Base-by-base conservation (phyloP, 2,329 filamentous ascomycete genomes). In the Aspergillus fischeri region DNA sequence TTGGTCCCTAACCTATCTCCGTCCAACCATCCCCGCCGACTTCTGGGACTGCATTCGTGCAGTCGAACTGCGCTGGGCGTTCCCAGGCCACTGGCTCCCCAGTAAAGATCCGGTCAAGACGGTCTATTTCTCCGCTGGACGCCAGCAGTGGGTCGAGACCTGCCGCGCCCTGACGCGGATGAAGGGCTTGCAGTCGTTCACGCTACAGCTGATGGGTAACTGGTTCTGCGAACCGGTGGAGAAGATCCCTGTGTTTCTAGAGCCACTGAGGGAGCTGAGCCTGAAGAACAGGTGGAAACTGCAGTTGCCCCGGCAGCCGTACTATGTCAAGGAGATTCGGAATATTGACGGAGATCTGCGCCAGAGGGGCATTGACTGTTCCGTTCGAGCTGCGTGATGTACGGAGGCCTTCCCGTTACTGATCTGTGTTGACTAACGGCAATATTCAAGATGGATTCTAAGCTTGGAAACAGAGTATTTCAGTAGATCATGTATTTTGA, bases 21-120 rank as follows among this genome's bases (percentile, higher is more conserved):
- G 63, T 20, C 71, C 71, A 5, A 74, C 73, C 9, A 60, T 74
- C 38, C 70, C 67, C 4, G 3, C 54, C 1, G 63, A 68, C 3
- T 59, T 64, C 47, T 73, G 68, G 67, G 58, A 68, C 32, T 61
- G 58, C 2, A 73, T 75, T 52, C 71, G 70, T 53, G 53, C 52
- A 28, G 61, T 75, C 42, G 71, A 74, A 47, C 69, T 75, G 14
- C 70, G 71, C 65, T 75, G 72, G 71, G 71, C 73, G 0, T 75
- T 75, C 32, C 72, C 71, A 0, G 73, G 73, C 52, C 73, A 75
- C 60, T 74, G 73, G 71, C 69, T 75, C 0, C 73, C 73, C 5
- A 73, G 66, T 57, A 75, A 75, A 57, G 73, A 75, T 60, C 70
- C 73, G 27, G 73, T 75, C 24, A 72, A 73, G 53, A 57, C 67